Evolutionary conservation across 2,329 filamentous ascomycete genomes (phyloP), one percentile per base, ranked within the genome.

Genomic region (Emydomyces testavorans): DNA sequence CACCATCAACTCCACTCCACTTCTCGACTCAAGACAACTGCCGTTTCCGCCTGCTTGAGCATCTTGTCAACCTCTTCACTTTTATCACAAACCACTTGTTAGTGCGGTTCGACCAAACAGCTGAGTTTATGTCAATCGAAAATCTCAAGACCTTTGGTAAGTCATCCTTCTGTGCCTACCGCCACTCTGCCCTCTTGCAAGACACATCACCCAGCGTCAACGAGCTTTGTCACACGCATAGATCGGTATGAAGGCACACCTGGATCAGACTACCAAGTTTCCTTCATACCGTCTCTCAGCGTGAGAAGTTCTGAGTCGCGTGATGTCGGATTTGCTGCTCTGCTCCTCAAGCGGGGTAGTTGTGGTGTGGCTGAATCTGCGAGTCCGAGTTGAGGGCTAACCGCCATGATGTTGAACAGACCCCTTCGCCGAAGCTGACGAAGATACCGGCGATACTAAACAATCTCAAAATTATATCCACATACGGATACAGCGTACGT

Each of bases 401-500:
- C 49, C 62, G 60, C 53, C 23, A 44, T 56, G 51, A 50, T 53
- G 11, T 52, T 54, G 54, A 52, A 52, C 66, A 95, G 92, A 98
- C 83, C 92, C 92, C 84, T 98, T 98, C 87, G 92, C 92, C 83
- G 92, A 96, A 86, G 92, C 89, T 81, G 92, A 95, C 86, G 90
- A 95, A 83, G 89, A 94, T 72, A 88, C 84, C 71, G 89, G 88
- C 78, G 85, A 94, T 75, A 83, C 81, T 69, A 92, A 92, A 75
- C 85, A 92, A 78, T 82, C 85, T 69, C 86, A 94, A 75, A 93
- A 94, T 74, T 94, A 95, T 71, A 94, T 96, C 71, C 92, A 96
- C 76, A 96, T 98, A 73, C 89, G 92, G 73, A 96, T 96, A 70
- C 92, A 98, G 71, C 92, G 90, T 96, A 82, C 66, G 84, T 81